Base-by-base conservation (phyloP, 345 rosid species). In the Camelina sativa region DNA sequence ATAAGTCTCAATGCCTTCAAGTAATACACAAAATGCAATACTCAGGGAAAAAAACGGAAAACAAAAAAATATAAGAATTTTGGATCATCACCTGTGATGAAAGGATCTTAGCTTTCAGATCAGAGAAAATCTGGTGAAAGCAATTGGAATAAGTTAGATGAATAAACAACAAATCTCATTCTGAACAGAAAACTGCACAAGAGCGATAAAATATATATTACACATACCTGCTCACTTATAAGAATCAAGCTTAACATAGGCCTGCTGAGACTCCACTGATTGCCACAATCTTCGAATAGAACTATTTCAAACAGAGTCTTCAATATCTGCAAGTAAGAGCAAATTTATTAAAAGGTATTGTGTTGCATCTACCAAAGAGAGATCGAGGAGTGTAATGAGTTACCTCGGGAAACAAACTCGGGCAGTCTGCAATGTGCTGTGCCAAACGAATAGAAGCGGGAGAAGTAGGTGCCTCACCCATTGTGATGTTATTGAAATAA, bases 201-300 rank as follows among this genome's bases (percentile, higher is more conserved):
- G 41, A 15, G 57, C 51, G 13, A 44, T 17, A 35, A 48, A 28
- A 23, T 41, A 59, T 44, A 43, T 9, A 44, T 43, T 37, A 41
- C 20, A 65, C 50, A 60, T 78, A 89, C 99, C 92, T 95, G 97
- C 73, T 92, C 96, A 76, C 84, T 90, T 43, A 95, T 85, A 71
- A 95, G 93, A 81, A 90, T 87, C 82, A 94, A 83, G 83, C 97
- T 90, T 79, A 94, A 81, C 95, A 94, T 91, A 25, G 98, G 98
- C 69, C 98, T 88, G 86, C 98, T 94, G 63, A 94, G 96, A 83
- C 98, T 94, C 98, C 98, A 94, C 56, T 91, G 97, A 71, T 89
- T 94, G 73, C 95, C 89, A 80, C 97, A 91, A 62, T 94, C 98
- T 84, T 94, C 98, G 58, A 91, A 94, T 55, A 94, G 79, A 67